Evolutionary conservation across 331 rosid genomes (phyloP).

Genomic region (Pyrus hybrid): DNA sequence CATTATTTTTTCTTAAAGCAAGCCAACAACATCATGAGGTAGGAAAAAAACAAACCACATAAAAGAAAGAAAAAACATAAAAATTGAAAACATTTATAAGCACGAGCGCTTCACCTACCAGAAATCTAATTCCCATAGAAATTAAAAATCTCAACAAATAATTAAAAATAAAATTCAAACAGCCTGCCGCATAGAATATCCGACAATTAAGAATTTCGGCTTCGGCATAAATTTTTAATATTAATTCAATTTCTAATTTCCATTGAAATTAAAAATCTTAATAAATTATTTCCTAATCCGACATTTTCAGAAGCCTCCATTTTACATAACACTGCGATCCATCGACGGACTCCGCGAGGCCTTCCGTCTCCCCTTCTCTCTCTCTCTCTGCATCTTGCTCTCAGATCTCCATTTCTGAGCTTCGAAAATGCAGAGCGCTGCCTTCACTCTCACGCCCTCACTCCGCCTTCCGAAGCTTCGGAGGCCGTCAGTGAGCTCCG

Average conservation of each 20-base stretch:
- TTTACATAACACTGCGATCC: slow-evolving; percentile 17
- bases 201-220: neutral
- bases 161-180: neutral
- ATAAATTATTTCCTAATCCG: too few species aligned
- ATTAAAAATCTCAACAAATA: neutral
- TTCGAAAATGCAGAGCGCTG: slow-evolving; percentile 54
- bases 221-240: too few species aligned
- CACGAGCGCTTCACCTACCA: neutral
- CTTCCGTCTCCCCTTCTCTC: neutral
- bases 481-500: neutral
- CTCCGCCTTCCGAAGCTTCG: slow-evolving; percentile 26
- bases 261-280: too few species aligned
- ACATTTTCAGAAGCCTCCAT: neutral
- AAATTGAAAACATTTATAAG: neutral
- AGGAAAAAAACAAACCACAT: neutral
- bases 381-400: neutral
- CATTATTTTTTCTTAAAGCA: neutral
- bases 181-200: neutral
- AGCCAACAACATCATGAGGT: neutral
- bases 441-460: slow-evolving; percentile 33
- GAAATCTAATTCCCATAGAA: neutral
- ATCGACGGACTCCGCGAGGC: slow-evolving; percentile 41
- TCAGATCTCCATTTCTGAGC: slow-evolving; percentile 30
- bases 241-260: too few species aligned
- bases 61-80: neutral